These are phyloP conservation scores for Parachaetomium inaequale DNA, from an alignment of 495 filamentous ascomycete genomes.

Conservation along the genomic window DNA sequence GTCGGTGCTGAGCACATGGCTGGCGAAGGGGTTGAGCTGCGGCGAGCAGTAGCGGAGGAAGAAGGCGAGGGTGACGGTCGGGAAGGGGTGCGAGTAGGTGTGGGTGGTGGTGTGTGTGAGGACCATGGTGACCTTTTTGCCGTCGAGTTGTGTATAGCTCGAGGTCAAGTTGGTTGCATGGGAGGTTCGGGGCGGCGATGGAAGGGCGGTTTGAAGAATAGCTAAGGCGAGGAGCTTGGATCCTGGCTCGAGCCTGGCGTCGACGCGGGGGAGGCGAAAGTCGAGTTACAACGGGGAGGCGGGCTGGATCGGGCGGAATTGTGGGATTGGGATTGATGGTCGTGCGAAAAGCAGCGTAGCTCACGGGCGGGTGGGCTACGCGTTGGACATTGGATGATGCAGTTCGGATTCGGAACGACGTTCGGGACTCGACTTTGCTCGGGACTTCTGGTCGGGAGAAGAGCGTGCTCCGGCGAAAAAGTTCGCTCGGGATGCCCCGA, in stretches of 20 bases:
- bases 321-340: too few relatives aligned
- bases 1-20: constrained; percentile 93
- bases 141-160: not conserved
- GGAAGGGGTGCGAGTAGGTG: constrained; percentile 87
- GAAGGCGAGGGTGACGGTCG: constrained; percentile 90
- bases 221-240: constrained; percentile 15
- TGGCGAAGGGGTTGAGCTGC: constrained; percentile 79
- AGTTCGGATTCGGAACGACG: too few relatives aligned
- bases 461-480: constrained; percentile 16
- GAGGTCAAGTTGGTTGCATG: not conserved
- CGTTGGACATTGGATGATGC: constrained; percentile 27
- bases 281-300: not conserved
- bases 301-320: not conserved
- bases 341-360: constrained; percentile 24
- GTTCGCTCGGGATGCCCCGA: constrained; percentile 21
- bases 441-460: constrained; percentile 12
- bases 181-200: not conserved
- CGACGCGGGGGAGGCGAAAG: constrained; percentile 19
- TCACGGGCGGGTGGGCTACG: constrained; percentile 22
- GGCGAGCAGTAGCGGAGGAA: constrained; percentile 89
- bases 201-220: not conserved
- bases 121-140: constrained; percentile 39
- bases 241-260: constrained; percentile 1
- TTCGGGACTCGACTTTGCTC: not conserved
- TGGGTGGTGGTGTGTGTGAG: constrained; percentile 72